Percentiles rank a stretch among this genome's conserved stretches.
Conservation (phyloP, 306 rosid species). For the Pyrus betulifolia region DNA sequence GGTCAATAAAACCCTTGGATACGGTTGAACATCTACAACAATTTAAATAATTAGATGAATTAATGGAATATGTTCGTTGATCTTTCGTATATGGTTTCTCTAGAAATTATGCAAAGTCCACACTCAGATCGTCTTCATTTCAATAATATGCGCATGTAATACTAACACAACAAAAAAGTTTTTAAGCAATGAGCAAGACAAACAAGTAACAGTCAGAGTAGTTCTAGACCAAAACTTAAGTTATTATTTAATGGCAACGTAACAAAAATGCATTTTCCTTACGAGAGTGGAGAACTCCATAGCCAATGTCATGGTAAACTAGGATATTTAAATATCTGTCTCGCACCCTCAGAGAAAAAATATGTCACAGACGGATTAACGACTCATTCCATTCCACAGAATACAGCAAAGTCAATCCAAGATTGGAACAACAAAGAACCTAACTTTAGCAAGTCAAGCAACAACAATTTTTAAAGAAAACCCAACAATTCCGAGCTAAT, state of each 20-base stretch:
- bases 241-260: slow-evolving; percentile 1
- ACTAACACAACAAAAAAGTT: not conserved
- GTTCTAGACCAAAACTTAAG: not conserved
- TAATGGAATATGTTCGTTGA: not conserved
- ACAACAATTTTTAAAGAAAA: not conserved
- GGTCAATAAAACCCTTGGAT: slow-evolving; percentile 65
- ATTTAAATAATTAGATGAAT: slow-evolving; percentile 11
- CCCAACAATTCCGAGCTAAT: not conserved
- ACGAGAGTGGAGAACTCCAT: slow-evolving; percentile 42
- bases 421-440: not conserved
- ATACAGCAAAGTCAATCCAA: not conserved
- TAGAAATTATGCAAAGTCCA: not conserved
- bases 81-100: not conserved
- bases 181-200: not conserved
- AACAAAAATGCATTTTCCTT: slow-evolving; percentile 42
- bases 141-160: not conserved
- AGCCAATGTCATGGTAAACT: slow-evolving; percentile 78
- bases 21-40: slow-evolving; percentile 35
- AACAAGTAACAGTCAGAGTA: not conserved
- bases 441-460: not conserved
- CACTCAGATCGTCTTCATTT: not conserved
- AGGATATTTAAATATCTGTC: slow-evolving; percentile 33
- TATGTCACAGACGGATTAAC: slow-evolving; percentile 54
- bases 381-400: slow-evolving; percentile 52
- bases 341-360: slow-evolving; percentile 47